phyloP scores from a whole-genome alignment of 2,329 filamentous ascomycete genomes.

The Cytospora mali region DNA sequence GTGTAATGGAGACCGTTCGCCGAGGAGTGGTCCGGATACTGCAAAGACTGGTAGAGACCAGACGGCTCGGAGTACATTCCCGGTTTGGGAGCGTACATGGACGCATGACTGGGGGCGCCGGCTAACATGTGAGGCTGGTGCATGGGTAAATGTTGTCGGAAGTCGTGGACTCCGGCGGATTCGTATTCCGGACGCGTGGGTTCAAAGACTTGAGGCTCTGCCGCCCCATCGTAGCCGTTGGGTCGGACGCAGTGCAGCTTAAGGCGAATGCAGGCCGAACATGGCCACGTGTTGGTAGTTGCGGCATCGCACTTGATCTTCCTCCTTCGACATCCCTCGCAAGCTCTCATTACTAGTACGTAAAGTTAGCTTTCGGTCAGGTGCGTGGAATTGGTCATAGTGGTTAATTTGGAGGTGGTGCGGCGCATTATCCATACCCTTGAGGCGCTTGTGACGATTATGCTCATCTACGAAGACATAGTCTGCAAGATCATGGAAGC shows the following conservation, averaged over 20 bases:
- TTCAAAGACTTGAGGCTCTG: constrained; percentile 47
- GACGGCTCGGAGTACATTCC: constrained; percentile 50
- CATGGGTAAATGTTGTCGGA: constrained; percentile 56
- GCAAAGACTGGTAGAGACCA: constrained; percentile 49
- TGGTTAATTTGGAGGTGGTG: not conserved
- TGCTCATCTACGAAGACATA: constrained; percentile 99
- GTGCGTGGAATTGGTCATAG: not conserved
- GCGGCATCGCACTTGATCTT: constrained; percentile 99
- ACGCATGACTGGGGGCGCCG: constrained; percentile 29
- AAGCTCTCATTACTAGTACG: constrained; percentile 87
- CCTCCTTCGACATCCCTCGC: constrained; percentile 88
- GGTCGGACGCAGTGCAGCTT: constrained; percentile 94
- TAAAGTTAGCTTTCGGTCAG: constrained; percentile 4
- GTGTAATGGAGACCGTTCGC: constrained; percentile 57
- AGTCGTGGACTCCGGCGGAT: constrained; percentile 46
- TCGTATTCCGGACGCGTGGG: constrained; percentile 48
- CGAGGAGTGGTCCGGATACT: constrained; percentile 49
- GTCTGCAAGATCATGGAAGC: constrained; percentile 56
- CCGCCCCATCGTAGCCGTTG: constrained; percentile 71
- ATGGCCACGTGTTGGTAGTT: constrained; percentile 96
- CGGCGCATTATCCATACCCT: constrained; percentile 61
- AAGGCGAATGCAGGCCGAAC: constrained; percentile 86
- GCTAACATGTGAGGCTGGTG: constrained; percentile 47
- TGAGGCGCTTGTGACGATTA: constrained; percentile 94
- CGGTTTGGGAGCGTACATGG: constrained; percentile 52